Evolutionary conservation across 352 stramenopile genomes (phyloP), one percentile per base, ranked within the genome.

Genomic region (Phytophthora palmivora): DNA sequence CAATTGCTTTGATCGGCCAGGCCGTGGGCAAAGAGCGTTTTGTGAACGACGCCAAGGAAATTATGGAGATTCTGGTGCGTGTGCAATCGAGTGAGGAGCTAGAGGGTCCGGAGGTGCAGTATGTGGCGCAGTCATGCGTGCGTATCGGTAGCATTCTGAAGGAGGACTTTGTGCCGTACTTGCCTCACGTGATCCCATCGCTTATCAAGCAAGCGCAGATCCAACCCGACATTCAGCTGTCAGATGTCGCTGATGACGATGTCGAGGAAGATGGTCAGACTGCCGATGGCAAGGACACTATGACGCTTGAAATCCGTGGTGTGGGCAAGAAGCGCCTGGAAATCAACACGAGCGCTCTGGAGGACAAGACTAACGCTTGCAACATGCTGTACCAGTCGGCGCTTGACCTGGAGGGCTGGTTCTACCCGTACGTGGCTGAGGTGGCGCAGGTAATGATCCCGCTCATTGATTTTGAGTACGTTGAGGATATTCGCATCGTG

Each of bases 311-410:
- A 33, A 89, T 94, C 45, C 82, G 77, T 39, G 86, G 82, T 46
- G 76, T 86, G 18, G 87, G 84, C 65, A 92, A 91, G 74, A 92
- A 93, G 78, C 81, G 79, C 16, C 67, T 96, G 53, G 79, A 93
- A 67, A 94, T 96, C 53, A 93, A 96, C 73, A 96, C 87, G 49
- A 92, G 72, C 54, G 84, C 87, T 51, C 67, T 96, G 19, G 81
- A 94, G 53, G 87, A 94, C 48, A 96, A 96, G 82, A 83, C 79
- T 19, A 92, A 93, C 51, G 87, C 85, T 28, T 91, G 87, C 63
- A 93, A 96, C 72, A 96, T 96, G 87, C 70, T 96, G 4, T 96
- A 94, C 71, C 87, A 96, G 70, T 90, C 75, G 38, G 87, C 87
- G 11, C 66, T 94, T 45, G 87, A 96, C 58, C 67, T 96, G 15